These are phyloP conservation scores for Austroboletus rostrupii DNA, from an alignment of 1,284 basidiomycete species.

Conservation along the genomic window DNA sequence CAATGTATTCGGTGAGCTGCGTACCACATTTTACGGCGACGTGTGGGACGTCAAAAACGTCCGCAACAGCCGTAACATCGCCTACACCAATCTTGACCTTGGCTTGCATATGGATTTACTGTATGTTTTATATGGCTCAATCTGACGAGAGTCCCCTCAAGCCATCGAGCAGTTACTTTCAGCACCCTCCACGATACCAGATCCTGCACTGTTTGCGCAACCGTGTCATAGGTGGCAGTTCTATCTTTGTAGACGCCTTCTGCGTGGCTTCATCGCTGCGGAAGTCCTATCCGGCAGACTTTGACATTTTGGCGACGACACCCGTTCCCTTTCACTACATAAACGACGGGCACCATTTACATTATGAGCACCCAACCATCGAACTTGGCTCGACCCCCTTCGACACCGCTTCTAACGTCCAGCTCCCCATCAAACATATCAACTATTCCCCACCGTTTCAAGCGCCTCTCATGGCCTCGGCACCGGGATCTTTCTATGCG, in stretches of 20 bases:
- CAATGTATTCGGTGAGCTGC: slow-evolving; percentile 67
- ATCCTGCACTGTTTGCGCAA: slow-evolving; percentile 87
- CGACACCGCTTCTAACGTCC: neutral
- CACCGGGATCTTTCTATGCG: slow-evolving; percentile 56
- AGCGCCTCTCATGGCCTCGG: slow-evolving; percentile 58
- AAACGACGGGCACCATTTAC: slow-evolving; percentile 87
- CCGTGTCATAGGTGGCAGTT: slow-evolving; percentile 67
- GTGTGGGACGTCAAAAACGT: slow-evolving; percentile 88
- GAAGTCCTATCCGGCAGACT: slow-evolving; percentile 47
- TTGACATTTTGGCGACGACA: slow-evolving; percentile 56
- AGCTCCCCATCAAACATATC: slow-evolving; percentile 52
- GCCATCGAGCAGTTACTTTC: slow-evolving; percentile 66
- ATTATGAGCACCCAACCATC: slow-evolving; percentile 32
- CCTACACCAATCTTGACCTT: slow-evolving; percentile 89
- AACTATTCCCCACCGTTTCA: slow-evolving; percentile 98
- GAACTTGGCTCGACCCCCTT: slow-evolving; percentile 9
- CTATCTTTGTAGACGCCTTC: slow-evolving; percentile 86
- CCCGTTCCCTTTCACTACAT: slow-evolving; percentile 87
- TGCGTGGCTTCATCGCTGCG: slow-evolving; percentile 64
- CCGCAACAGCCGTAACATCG: slow-evolving; percentile 81
- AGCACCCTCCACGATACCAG: slow-evolving; percentile 87
- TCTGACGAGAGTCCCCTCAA: slow-evolving; percentile 1
- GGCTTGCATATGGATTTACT: slow-evolving; percentile 91
- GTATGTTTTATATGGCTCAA: slow-evolving; percentile 43
- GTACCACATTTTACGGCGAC: slow-evolving; percentile 88